Evolutionary conservation across 345 rosid genomes (phyloP), one percentile per base, ranked within the genome.

Genomic region (Syzygium jambos): DNA sequence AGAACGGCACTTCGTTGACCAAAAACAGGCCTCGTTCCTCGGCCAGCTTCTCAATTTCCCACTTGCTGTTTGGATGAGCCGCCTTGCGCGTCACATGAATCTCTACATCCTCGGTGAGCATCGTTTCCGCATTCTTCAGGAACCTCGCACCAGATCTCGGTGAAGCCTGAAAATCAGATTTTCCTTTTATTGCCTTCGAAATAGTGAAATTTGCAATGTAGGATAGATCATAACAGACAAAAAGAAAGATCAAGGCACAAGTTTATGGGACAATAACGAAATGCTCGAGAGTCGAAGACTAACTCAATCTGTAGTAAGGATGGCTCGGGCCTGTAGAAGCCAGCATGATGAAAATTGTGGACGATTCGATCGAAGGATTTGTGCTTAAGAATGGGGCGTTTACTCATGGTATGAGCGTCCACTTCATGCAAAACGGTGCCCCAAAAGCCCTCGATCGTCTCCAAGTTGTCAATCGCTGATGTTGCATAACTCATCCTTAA

Each of bases 1-100:
- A 84, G 59, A 82, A 82, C 54, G 9, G 29, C 5, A 25, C 53
- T 82, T 46, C 85, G n/a, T 82, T 27, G 21, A 46, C 52, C n/a
- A 23, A 51, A 15, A 11, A 43, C 19, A 82, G 85, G 52, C 85
- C 54, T 46, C 13, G 89, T n/a, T 89, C 90, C 5, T 84, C 77
- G 6, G 93, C 57, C 95, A 93, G 46, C 8, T 68, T 30, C 89
- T 49, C 87, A 23, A 93, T 88, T 65, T 92, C 86, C 98, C 95
- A 95, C 22, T 14, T 19, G 7, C 55, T 52, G 84, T 89, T 94
- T 53, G 95, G 97, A 85, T 91, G 55, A 30, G 88, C 87, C 1
- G 91, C 92, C 87, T 93, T 93, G 87, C 93, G 95, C n/a, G 94
- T 88, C 52, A 93, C 89, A 57, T 95, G 96, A 53, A 93, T 90